Conservation (phyloP, 1,139 yeast genomes). For the Yamadazyma membranifaciens region DNA sequence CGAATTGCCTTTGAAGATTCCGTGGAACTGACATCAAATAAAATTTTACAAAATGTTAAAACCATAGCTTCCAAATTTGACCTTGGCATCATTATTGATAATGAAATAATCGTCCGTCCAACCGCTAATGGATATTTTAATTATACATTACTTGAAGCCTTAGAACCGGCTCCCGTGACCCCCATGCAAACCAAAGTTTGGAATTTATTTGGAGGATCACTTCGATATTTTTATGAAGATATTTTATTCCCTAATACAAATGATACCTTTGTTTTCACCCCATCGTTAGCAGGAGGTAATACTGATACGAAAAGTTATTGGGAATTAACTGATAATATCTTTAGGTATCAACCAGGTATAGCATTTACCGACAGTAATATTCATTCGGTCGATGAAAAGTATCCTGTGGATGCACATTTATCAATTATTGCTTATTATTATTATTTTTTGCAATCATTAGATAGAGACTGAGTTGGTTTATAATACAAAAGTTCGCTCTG, state of each 20-base stretch:
- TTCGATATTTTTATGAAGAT: slow-evolving; percentile 56
- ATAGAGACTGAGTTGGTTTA: slow-evolving; percentile 10
- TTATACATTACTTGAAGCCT: slow-evolving; percentile 29
- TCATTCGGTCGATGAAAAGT: slow-evolving; percentile 37
- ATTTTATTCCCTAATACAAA: slow-evolving; percentile 28
- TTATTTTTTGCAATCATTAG: slow-evolving; percentile 36
- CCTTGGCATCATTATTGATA: slow-evolving; percentile 45
- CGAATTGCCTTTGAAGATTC: slow-evolving; percentile 55
- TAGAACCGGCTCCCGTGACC: slow-evolving; percentile 63
- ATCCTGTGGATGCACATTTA: slow-evolving; percentile 26
- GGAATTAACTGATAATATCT: slow-evolving; percentile 39
- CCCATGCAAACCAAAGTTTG: slow-evolving; percentile 49
- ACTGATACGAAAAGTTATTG: slow-evolving; percentile 44
- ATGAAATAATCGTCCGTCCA: slow-evolving; percentile 22
- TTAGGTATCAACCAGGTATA: slow-evolving; percentile 33
- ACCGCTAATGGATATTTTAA: slow-evolving; percentile 48
- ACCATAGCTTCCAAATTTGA: slow-evolving; percentile 43
- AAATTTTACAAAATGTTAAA: slow-evolving; percentile 34
- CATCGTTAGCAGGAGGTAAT: slow-evolving; percentile 35
- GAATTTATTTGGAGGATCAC: slow-evolving; percentile 55
- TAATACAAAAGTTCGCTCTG: no score
- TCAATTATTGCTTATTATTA: slow-evolving; percentile 34
- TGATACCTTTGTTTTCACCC: slow-evolving; percentile 31
- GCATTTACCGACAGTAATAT: slow-evolving; percentile 11
- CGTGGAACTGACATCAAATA: slow-evolving; percentile 37